These are phyloP conservation scores for Penicillium malachiteum DNA, from an alignment of 495 filamentous ascomycete species.

Conservation along the genomic window DNA sequence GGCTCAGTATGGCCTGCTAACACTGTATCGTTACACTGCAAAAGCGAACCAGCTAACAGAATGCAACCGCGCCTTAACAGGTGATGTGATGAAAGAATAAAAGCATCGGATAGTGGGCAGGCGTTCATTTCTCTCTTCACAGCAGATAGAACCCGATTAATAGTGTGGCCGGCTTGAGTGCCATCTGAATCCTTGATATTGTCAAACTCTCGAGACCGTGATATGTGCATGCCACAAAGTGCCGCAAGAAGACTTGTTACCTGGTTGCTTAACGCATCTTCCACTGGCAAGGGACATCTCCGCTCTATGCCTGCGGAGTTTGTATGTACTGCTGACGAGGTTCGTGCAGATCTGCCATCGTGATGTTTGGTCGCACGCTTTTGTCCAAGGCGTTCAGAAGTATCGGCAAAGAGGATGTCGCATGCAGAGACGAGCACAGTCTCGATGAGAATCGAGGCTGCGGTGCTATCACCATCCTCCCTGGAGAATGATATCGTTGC, in stretches of 20 bases:
- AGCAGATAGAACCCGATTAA: constrained; percentile 24
- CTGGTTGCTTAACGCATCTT: constrained; percentile 46
- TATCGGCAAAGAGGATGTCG: constrained; percentile 8
- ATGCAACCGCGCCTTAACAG: constrained; percentile 39
- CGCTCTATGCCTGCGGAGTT: constrained; percentile 3
- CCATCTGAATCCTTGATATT: constrained; percentile 11
- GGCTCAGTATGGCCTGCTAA: constrained; percentile 1
- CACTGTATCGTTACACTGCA: constrained; percentile 32
- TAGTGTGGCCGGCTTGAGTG: constrained; percentile 28
- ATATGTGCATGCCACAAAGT: constrained; percentile 45
- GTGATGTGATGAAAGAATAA: constrained; percentile 20
- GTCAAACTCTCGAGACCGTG: constrained; percentile 30
- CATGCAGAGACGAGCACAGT: constrained; percentile 37
- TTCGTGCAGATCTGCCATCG: constrained; percentile 15
- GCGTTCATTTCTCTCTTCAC: constrained; percentile 29
- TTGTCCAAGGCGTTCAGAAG: neutral
- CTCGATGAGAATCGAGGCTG: constrained; percentile 42
- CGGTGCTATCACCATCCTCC: constrained; percentile 32
- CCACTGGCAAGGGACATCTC: constrained; percentile 40
- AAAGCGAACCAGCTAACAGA: constrained; percentile 33
- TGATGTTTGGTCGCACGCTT: neutral
- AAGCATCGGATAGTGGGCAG: constrained; percentile 1
- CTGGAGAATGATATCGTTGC: constrained; percentile 44
- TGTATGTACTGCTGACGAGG: constrained; percentile 10
- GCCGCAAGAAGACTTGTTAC: constrained; percentile 41